phyloP scores from a whole-genome alignment of 2,329 filamentous ascomycete species.

The Talaromyces atroroseus region DNA sequence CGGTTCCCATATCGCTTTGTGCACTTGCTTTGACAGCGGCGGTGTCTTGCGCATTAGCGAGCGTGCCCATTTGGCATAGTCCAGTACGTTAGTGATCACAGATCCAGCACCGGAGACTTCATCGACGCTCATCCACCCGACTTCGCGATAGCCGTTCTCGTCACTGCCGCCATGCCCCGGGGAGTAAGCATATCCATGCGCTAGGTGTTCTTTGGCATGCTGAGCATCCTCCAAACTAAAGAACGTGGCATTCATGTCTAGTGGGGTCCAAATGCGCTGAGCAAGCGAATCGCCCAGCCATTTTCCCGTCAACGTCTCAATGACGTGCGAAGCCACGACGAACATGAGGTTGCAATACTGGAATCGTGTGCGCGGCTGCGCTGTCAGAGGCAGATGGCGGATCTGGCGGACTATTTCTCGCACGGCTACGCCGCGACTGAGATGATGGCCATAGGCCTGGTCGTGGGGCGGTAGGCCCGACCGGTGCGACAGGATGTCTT shows the following conservation, averaged over 20 bases:
- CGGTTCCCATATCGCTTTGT: slow-evolving; percentile 10
- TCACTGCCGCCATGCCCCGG: not conserved
- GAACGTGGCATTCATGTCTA: slow-evolving; percentile 38
- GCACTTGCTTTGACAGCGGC: slow-evolving; percentile 21
- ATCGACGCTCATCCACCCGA: slow-evolving; percentile 7
- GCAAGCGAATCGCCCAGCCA: slow-evolving; percentile 28
- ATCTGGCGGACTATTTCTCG: slow-evolving; percentile 38
- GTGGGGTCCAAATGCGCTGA: slow-evolving; percentile 34
- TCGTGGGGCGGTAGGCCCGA: slow-evolving; percentile 26
- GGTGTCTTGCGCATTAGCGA: slow-evolving; percentile 39
- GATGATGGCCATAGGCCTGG: slow-evolving; percentile 8
- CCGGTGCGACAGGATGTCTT: slow-evolving; percentile 28
- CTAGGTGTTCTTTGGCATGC: slow-evolving; percentile 18
- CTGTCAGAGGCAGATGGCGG: slow-evolving; percentile 40
- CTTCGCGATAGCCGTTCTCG: slow-evolving; percentile 2
- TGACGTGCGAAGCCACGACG: slow-evolving; percentile 40
- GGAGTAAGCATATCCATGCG: slow-evolving; percentile 22
- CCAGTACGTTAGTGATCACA: slow-evolving; percentile 31
- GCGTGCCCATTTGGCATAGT: slow-evolving; percentile 47
- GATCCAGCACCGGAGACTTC: slow-evolving; percentile 18
- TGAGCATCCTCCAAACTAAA: slow-evolving; percentile 31
- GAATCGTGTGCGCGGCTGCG: slow-evolving; percentile 37
- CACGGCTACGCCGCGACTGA: slow-evolving; percentile 20
- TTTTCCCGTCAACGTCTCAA: slow-evolving; percentile 39
- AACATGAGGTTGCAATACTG: slow-evolving; percentile 54